Evolutionary conservation across 768 basidiomycete species (phyloP), one percentile per base, ranked within the genome.

Genomic region (Phallus indusiatus): DNA sequence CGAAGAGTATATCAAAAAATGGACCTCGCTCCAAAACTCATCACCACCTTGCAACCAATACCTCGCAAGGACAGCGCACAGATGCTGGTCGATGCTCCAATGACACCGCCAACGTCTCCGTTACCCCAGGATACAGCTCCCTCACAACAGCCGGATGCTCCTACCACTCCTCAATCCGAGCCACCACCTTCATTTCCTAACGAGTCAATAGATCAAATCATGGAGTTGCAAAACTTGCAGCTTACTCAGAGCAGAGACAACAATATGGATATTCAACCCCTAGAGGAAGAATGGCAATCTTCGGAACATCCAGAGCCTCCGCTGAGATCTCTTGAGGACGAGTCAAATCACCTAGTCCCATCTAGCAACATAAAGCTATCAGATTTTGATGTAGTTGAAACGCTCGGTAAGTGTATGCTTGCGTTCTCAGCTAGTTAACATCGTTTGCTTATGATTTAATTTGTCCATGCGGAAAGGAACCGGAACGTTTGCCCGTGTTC

Each of bases 401-500:
- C 88, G 4, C 68, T 90, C 56, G 88, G 88, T 88, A 64, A 55
- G 78, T 70, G 20, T 37, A 18, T 28, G 28, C 28, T 28, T 28
- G 28, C 7, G 7, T 28, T 28, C 28, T 18, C 24, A 10, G 20
- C 42, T 37, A 18, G 51, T 18, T 58, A 36, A 46, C 42, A 42
- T 56, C n/a, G 60, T 52, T 20, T 53, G 21, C 60, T 34, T 35
- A 24, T 10, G 6, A 17, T 58, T 11, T 16, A 21, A 58, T 61
- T 18, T 67, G 49, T 34, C 6, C 20, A 34, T 55, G 18, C 51
- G 10, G n/a, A 22, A 47, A 91, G 95, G 96, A 24, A 95, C 95
- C 0, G 96, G 96, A 1, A 99, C 96, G 0, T 99, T 99, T 72
- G 96, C 84, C 52, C 83, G 90, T 59, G 96, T 99, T 16, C 76